A percentile compares a stretch with the other conserved stretches of the same genome.
phyloP scores from a whole-genome alignment of 257 asterid species.

The Solanum pimpinellifolium region DNA sequence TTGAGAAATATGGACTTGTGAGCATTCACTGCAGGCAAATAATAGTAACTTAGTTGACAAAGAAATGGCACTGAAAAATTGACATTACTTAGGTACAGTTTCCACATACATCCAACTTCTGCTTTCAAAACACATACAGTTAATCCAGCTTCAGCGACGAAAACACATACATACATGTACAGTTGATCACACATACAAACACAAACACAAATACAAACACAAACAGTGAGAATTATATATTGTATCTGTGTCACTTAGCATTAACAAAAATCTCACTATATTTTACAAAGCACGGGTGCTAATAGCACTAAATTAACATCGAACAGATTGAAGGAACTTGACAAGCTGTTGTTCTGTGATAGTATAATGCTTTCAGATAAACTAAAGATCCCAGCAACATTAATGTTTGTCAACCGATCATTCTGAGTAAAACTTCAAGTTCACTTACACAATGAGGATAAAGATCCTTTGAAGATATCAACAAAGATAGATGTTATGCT shows the following conservation, averaged over 20 bases:
- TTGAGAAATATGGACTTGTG: background rate
- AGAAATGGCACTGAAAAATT: background rate
- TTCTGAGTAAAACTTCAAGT: background rate
- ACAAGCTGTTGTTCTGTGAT: background rate
- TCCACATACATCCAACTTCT: background rate
- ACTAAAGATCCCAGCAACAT: background rate
- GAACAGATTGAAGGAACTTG: background rate
- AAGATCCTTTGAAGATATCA: background rate
- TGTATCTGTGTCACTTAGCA: background rate
- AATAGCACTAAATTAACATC: background rate
- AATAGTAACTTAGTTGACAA: background rate
- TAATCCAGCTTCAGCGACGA: too few species aligned
- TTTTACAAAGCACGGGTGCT: background rate
- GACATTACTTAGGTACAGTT: background rate
- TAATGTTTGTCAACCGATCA: background rate
- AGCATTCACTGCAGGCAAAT: background rate
- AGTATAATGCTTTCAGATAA: background rate
- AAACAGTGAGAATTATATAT: too few species aligned
- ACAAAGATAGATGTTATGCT: background rate
- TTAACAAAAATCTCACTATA: too few species aligned
- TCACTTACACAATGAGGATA: background rate
- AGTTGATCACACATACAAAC: background rate
- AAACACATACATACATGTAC: background rate
- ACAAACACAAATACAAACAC: too few species aligned
- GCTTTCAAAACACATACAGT: background rate